Conservation (phyloP, 2,329 filamentous ascomycete species). For the Pseudopyrenochaeta lycopersici region DNA sequence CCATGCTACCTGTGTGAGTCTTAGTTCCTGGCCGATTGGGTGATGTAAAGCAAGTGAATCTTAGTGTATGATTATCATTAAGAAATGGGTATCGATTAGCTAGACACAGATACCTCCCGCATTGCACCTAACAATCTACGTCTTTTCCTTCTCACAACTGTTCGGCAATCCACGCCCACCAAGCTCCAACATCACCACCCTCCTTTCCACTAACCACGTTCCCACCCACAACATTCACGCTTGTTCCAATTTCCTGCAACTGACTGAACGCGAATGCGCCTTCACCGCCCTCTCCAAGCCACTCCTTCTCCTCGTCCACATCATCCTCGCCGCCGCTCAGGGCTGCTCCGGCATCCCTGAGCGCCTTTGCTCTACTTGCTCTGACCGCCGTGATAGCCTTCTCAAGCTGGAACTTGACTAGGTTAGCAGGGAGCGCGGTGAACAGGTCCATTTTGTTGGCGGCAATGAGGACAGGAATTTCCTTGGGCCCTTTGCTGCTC, state of each 20-base stretch:
- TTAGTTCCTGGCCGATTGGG: too few relatives aligned
- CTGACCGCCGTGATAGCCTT: constrained; percentile 82
- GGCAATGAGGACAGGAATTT: constrained; percentile 80
- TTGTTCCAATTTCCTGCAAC: constrained; percentile 83
- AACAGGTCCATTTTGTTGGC: constrained; percentile 98
- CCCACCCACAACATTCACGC: constrained; percentile 79
- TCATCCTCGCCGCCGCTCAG: constrained; percentile 62
- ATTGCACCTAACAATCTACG: not conserved
- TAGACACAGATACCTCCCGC: not conserved
- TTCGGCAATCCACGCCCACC: constrained; percentile 90
- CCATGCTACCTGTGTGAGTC: too few relatives aligned
- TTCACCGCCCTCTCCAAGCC: constrained; percentile 83
- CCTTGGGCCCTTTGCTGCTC: constrained; percentile 65
- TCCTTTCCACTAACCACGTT: constrained; percentile 68
- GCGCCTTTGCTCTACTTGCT: constrained; percentile 75
- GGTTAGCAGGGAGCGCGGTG: constrained; percentile 81
- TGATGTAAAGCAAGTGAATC: too few relatives aligned
- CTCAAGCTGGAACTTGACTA: constrained; percentile 81
- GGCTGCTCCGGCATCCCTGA: constrained; percentile 83
- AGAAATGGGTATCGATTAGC: too few relatives aligned
- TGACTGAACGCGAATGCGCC: constrained; percentile 81
- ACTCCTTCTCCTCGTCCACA: constrained; percentile 75
- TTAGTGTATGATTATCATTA: too few relatives aligned
- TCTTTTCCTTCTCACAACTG: constrained; percentile 62
- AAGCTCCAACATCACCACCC: constrained; percentile 77